Conservation (phyloP, 352 stramenopile genomes). For the Phytopythium aichiense region DNA sequence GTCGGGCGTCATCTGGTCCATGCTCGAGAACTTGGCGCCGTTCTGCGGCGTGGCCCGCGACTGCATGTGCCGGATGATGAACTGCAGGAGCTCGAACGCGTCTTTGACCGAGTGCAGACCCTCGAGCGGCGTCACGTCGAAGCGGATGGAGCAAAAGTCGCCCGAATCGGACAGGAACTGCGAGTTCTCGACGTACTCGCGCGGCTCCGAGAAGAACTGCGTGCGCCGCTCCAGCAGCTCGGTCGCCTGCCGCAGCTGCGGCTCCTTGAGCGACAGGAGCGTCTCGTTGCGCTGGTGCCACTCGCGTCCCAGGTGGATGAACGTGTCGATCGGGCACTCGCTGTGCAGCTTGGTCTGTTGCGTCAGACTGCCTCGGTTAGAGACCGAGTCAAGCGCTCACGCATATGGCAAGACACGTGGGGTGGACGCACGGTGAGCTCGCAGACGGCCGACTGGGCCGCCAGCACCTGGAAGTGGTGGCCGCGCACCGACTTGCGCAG, state of each 20-base stretch:
- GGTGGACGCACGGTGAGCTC: constrained; percentile 18
- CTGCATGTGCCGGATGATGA: constrained; percentile 36
- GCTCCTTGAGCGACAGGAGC: constrained; percentile 26
- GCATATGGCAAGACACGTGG: background rate
- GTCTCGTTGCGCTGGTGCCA: constrained; percentile 19
- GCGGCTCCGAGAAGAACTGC: constrained; percentile 32
- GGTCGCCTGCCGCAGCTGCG: constrained; percentile 31
- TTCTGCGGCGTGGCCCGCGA: constrained; percentile 14
- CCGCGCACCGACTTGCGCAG: constrained; percentile 27
- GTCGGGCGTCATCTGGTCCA: constrained; percentile 20
- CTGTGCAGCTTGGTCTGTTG: constrained; percentile 20
- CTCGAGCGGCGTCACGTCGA: constrained; percentile 31
- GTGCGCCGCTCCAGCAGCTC: constrained; percentile 41
- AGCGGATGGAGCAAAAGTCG: constrained; percentile 38
- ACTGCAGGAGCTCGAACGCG: constrained; percentile 31
- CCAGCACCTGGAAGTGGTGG: constrained; percentile 30
- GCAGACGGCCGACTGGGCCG: constrained; percentile 31
- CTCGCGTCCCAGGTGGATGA: constrained; percentile 37
- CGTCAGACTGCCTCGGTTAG: background rate
- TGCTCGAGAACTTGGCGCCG: constrained; percentile 27
- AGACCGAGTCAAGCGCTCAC: background rate
- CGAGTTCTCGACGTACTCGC: constrained; percentile 28
- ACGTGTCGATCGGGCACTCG: constrained; percentile 30
- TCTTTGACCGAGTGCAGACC: constrained; percentile 25
- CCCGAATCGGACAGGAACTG: constrained; percentile 39